A percentile compares a stretch with the other conserved stretches of the same genome.
These are phyloP conservation scores for Tolypocladium guangdongense DNA, from an alignment of 2,329 filamentous ascomycete species.

Conservation along the genomic window DNA sequence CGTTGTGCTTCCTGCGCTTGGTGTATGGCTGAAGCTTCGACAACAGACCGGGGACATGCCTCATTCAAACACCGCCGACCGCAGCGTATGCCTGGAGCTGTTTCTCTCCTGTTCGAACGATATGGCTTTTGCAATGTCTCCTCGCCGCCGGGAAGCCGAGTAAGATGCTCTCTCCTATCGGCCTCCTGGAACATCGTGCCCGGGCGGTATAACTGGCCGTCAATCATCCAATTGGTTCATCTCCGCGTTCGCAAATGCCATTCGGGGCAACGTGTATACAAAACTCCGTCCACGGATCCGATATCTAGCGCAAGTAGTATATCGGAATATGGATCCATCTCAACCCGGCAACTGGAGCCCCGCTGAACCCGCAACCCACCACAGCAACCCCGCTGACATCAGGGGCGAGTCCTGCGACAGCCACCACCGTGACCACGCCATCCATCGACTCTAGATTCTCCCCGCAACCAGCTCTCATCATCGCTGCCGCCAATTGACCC, in stretches of 20 bases:
- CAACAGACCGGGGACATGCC: background rate
- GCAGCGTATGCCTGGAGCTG: background rate
- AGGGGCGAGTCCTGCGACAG: background rate
- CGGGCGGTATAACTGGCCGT: no score
- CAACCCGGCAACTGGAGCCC: background rate
- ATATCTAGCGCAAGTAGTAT: no score
- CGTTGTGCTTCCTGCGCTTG: background rate
- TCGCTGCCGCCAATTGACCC: background rate
- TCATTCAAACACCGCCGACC: no score
- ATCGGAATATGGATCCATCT: no score
- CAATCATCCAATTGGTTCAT: no score
- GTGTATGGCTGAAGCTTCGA: background rate
- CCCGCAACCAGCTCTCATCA: background rate
- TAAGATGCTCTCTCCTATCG: no score
- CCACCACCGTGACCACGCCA: background rate
- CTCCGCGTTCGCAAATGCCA: background rate
- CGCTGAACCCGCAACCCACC: constrained; percentile 8
- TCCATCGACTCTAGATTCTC: background rate
- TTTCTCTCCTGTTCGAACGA: background rate
- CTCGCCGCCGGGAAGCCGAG: no score
- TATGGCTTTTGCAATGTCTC: no score
- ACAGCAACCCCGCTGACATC: constrained; percentile 6
- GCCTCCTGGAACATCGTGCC: no score
- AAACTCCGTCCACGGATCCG: no score
- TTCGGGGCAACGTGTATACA: background rate